These are phyloP conservation scores for Oehlia diaphana DNA, from an alignment of 192 early-diverging fungal species.

Conservation along the genomic window DNA sequence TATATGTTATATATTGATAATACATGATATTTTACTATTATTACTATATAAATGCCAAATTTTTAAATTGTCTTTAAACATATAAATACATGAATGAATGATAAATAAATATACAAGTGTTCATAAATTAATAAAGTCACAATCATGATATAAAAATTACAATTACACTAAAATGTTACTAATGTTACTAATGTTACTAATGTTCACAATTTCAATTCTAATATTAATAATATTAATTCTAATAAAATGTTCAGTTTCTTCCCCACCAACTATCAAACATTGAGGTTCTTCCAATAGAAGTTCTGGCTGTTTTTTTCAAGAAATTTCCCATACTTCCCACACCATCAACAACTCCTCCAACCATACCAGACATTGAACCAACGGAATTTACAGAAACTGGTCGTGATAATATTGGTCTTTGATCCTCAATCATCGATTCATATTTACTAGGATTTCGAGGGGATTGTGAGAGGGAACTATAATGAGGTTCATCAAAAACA, in stretches of 20 bases:
- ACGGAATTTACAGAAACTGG: slow-evolving; percentile 42
- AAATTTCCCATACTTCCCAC: slow-evolving; percentile 45
- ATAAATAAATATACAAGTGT: too few relatives aligned
- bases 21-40: too few relatives aligned
- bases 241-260: not conserved
- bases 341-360: slow-evolving; percentile 48
- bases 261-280: slow-evolving; percentile 31
- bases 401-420: slow-evolving; percentile 32
- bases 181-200: too few relatives aligned
- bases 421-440: slow-evolving; percentile 39
- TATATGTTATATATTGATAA: too few relatives aligned
- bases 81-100: too few relatives aligned
- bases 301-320: slow-evolving; percentile 40
- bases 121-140: too few relatives aligned
- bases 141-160: too few relatives aligned
- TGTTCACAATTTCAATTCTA: not conserved
- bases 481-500: slow-evolving; percentile 40
- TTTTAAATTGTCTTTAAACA: too few relatives aligned
- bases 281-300: slow-evolving; percentile 35
- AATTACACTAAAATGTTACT: too few relatives aligned
- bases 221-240: not conserved
- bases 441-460: slow-evolving; percentile 36
- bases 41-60: too few relatives aligned
- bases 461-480: slow-evolving; percentile 34
- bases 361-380: slow-evolving; percentile 40